Conservation (phyloP, 129 eudicot species). For the Kitagawia praeruptora region DNA sequence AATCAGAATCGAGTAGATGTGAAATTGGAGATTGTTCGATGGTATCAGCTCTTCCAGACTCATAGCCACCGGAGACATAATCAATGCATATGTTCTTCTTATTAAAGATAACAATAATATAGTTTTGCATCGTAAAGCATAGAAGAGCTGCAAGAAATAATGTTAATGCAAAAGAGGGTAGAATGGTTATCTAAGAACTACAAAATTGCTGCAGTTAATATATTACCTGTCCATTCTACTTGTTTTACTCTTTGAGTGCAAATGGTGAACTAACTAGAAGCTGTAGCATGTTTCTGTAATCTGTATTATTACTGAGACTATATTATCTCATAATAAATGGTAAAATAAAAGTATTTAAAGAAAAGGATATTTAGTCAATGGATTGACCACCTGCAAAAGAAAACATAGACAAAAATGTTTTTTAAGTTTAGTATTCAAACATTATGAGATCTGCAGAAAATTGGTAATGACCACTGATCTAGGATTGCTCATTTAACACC, state of each 20-base stretch:
- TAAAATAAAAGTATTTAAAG: not conserved
- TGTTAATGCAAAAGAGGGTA: not conserved
- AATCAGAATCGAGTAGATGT: conserved; percentile 50
- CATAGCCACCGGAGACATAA: conserved; percentile 91
- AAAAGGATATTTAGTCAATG: conserved; percentile 97
- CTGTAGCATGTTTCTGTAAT: not conserved
- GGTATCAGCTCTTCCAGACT: conserved; percentile 90
- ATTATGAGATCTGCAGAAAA: not conserved
- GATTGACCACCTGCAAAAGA: conserved; percentile 80
- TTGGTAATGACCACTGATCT: not conserved
- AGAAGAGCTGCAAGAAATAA: not conserved
- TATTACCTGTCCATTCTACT: not conserved
- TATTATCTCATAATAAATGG: not conserved
- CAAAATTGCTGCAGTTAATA: not conserved
- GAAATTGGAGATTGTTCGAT: conserved; percentile 38
- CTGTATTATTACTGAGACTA: not conserved
- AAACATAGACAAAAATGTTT: not conserved
- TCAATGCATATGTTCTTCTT: conserved; percentile 63
- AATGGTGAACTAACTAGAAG: not conserved
- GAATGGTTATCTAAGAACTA: not conserved
- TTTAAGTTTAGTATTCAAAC: not conserved
- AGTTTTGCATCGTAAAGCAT: conserved; percentile 4
- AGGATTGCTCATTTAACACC: not conserved
- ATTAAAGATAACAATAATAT: conserved; percentile 33
- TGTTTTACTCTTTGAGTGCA: not conserved